phyloP scores from a whole-genome alignment of 2,329 filamentous ascomycete genomes.

The Pseudonectria foliicola region DNA sequence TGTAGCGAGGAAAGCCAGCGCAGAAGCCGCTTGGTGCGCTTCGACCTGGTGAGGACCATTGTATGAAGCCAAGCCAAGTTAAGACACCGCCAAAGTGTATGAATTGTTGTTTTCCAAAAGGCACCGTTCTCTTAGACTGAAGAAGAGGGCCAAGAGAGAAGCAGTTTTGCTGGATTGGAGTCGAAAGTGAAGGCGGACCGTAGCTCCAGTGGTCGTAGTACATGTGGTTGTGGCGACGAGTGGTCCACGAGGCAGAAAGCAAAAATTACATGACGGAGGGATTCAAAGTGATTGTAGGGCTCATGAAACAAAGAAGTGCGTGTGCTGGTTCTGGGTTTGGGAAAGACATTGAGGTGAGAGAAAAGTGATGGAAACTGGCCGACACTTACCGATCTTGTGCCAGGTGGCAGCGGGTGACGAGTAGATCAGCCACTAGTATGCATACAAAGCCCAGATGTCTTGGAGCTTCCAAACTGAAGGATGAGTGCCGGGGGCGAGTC shows the following conservation, averaged over 20 bases:
- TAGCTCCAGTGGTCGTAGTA: too few species aligned
- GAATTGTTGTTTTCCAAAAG: too few species aligned
- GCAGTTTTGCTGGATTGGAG: too few species aligned
- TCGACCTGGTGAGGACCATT: constrained; percentile 21
- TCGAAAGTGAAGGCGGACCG: too few species aligned
- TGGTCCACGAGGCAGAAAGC: too few species aligned
- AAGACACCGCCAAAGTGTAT: neutral
- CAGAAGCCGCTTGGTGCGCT: constrained; percentile 29
- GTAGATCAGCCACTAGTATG: constrained; percentile 28
- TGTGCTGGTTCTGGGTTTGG: neutral
- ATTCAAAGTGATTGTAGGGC: neutral
- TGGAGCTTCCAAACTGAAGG: constrained; percentile 15
- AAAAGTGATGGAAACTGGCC: constrained; percentile 3
- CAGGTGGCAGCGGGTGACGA: constrained; percentile 15
- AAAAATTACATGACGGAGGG: neutral
- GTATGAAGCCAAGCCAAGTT: constrained; percentile 3
- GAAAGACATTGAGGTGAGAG: constrained; percentile 1
- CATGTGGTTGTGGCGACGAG: too few species aligned
- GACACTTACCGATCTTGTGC: constrained; percentile 24
- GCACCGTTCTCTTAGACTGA: too few species aligned
- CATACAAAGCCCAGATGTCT: constrained; percentile 28
- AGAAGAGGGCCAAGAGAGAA: too few species aligned
- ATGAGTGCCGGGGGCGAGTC: constrained; percentile 2
- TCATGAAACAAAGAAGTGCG: neutral
- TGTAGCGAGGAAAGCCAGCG: constrained; percentile 27